Base-by-base conservation (phyloP, 208 protist species). In the Leishmania martiniquensis region DNA sequence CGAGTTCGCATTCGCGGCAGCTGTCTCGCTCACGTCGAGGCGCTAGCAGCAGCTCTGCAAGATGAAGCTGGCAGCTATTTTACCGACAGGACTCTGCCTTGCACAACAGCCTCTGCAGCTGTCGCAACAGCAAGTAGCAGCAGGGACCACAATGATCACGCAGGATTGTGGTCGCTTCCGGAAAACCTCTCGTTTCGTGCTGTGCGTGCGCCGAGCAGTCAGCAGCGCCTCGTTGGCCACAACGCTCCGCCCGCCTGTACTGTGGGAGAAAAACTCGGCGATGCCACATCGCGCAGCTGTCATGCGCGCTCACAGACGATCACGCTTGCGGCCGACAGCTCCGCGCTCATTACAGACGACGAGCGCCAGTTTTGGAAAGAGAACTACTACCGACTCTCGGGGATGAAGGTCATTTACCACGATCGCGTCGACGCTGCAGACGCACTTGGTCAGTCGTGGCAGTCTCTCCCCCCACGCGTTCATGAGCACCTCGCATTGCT, bases 1-100 rank as follows among this genome's bases (percentile, higher is more conserved):
- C 89, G 89, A 29, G 89, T 97, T 82, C 93, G 93, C 44, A 95
- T 97, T 85, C 91, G 93, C 57, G 93, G 93, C 4, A 95, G 91
- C 84, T 89, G 85, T 67, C 83, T 93, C 25, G 93, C 91, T 7
- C 93, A 97, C 62, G 87, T 97, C 9, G 86, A 93, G 71, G 82
- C 91, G 1, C 83, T 97, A 10, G 80, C 84, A 62, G 70, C 78
- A 29, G 85, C 90, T n/a, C 75, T 97, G 37, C 39, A 83, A 12
- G 86, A 85, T 15, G 80, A 84, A 52, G 22, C 29, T 20, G 86
- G 90, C 17, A 78, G 89, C 67, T 89, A 93, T 83, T 92, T 95
- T 69, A 92, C 87, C 20, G 86, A 93, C 44, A 86, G 90, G 54
- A 72, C 76, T 3, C 54, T 83, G 52, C 72, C 79, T 20, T 45